Conservation (phyloP, 306 rosid species). For the Notholithocarpus densiflorus region DNA sequence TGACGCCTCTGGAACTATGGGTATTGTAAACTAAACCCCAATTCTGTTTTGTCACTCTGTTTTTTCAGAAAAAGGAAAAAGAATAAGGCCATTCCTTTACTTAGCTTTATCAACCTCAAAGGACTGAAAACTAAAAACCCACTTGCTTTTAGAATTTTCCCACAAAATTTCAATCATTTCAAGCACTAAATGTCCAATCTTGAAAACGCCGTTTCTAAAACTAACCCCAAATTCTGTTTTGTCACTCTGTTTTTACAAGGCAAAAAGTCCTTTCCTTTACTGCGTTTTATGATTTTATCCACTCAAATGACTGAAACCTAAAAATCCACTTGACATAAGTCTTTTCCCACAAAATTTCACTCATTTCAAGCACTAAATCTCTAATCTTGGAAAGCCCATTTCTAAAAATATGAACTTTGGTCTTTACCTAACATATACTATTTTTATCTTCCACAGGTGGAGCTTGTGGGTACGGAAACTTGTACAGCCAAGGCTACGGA, state of each 20-base stretch:
- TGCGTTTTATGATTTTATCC: too few species aligned
- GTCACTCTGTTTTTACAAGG: not conserved
- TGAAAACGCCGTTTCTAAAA: not conserved
- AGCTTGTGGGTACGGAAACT: slow-evolving; percentile 83
- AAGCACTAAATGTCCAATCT: not conserved
- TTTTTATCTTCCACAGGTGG: slow-evolving; percentile 45
- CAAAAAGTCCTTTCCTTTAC: not conserved
- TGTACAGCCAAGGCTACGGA: slow-evolving; percentile 86
- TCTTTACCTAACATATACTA: not conserved
- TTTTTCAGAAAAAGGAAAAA: not conserved
- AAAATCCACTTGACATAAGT: too few species aligned
- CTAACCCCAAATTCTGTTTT: too few species aligned
- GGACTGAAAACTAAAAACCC: too few species aligned
- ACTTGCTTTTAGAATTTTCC: too few species aligned
- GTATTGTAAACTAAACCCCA: slow-evolving; percentile 16
- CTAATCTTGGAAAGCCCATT: not conserved
- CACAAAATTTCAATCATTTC: too few species aligned
- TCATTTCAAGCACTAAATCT: too few species aligned
- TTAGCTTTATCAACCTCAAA: too few species aligned
- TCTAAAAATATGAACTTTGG: not conserved
- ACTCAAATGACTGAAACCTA: too few species aligned
- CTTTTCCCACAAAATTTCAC: too few species aligned
- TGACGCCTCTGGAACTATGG: slow-evolving; percentile 94
- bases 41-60: not conserved
- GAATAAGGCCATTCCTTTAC: not conserved